Base-by-base conservation (phyloP, 2,329 filamentous ascomycete genomes). In the Ascochyta rabiei region DNA sequence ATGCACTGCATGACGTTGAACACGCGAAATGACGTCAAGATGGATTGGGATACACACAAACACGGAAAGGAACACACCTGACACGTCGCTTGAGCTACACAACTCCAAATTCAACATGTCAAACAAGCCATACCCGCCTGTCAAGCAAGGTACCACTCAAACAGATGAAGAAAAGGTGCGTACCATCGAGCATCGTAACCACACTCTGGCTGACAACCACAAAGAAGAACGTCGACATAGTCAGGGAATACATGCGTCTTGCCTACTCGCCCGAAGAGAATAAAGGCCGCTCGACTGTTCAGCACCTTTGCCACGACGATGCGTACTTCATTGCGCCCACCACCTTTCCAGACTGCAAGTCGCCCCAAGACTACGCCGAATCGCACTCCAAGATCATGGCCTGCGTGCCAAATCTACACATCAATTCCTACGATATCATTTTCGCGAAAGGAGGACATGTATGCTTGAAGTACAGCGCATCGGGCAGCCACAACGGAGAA, bases 211-310 rank as follows among this genome's bases (percentile, higher is more conserved):
- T 51, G 33, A 47, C 47, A 50, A 26, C 15, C n/a, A 31, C 23
- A 23, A 52, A 65, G 60, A 60, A 59, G 41, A 75, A 76, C 50
- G 72, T 76, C 41, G 57, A 59, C 38, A 42, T 71, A 13, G 73
- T 64, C 35, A 74, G 75, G 56, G 59, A 75, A 37, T 76, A 75
- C 62, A 75, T 75, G 74, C 59, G 65, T 24, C 71, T 76, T 37
- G 68, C 73, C 28, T 76, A 76, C 57, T 73, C 71, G 2, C 75
- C 74, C 0, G 67, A 57, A 19, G 55, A 73, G 41, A 75, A 76
- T 61, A 70, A 67, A 48, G 71, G 74, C 18, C 62, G 64, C 37
- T 43, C 62, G 23, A 71, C 71, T 12, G 73, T 76, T 10, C 35
- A 61, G 16, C 72, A 76, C 48, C 66, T 76, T 10, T 75, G 73